Evolutionary conservation across 192 early-diverging fungal species (phyloP).

Genomic region (Backusella circina): DNA sequence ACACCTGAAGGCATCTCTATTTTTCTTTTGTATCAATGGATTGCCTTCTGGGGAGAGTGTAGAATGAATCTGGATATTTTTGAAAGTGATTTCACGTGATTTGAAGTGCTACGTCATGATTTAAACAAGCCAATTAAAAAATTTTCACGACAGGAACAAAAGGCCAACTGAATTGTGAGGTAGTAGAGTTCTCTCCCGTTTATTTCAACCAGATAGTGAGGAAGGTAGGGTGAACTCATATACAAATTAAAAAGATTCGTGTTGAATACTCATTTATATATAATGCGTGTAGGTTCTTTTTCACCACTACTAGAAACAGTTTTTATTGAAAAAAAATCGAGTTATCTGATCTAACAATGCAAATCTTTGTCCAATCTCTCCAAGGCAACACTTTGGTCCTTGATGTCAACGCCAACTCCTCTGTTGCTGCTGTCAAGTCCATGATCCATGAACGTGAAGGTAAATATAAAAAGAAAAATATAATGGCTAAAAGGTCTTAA

Average conservation of each 20-base stretch:
- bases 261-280: too few species aligned
- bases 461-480: background rate
- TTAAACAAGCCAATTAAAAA: slow-evolving; percentile 26
- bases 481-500: background rate
- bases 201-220: slow-evolving; percentile 52
- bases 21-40: background rate
- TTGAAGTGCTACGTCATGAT: background rate
- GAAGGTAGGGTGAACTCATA: slow-evolving; percentile 35
- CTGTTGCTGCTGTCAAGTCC: slow-evolving; percentile 51
- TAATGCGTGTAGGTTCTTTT: slow-evolving; percentile 4
- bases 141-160: slow-evolving; percentile 7
- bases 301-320: slow-evolving; percentile 33
- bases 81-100: background rate
- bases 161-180: background rate
- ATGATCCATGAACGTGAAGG: slow-evolving; percentile 53
- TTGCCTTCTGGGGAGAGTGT: background rate
- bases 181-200: slow-evolving; percentile 22
- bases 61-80: background rate
- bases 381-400: slow-evolving; percentile 58
- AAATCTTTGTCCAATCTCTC: slow-evolving; percentile 64
- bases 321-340: slow-evolving; percentile 49
- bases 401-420: slow-evolving; percentile 44
- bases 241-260: too few species aligned
- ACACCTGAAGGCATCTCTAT: background rate
- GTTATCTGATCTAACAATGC: slow-evolving; percentile 52